Conservation (phyloP, 1,284 basidiomycete species). For the Xanthoconium separans region DNA sequence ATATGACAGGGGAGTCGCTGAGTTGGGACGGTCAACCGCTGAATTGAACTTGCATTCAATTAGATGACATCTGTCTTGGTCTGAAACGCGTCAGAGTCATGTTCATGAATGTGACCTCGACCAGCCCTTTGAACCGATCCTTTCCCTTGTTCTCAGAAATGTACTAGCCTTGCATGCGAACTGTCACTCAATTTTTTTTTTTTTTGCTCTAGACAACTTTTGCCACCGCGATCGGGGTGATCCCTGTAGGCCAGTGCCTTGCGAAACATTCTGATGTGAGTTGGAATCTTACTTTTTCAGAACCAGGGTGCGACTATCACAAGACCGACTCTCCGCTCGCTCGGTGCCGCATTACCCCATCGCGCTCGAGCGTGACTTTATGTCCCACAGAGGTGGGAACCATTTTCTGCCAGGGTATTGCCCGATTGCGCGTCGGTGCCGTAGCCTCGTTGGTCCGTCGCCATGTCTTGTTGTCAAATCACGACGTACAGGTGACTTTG, state of each 20-base stretch:
- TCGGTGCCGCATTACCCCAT: constrained; percentile 8
- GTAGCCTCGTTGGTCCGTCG: neutral
- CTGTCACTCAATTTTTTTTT: constrained; percentile 14
- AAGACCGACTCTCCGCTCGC: constrained; percentile 12
- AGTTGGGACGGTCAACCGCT: too few relatives aligned
- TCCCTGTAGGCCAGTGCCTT: constrained; percentile 8
- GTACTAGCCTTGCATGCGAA: neutral
- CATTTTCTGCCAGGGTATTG: too few relatives aligned
- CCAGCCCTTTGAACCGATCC: neutral
- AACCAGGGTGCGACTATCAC: neutral
- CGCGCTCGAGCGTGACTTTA: neutral
- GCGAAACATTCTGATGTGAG: constrained; percentile 1
- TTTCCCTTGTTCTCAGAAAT: constrained; percentile 4
- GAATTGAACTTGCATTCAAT: neutral
- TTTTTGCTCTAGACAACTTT: constrained; percentile 1
- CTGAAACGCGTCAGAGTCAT: constrained; percentile 12
- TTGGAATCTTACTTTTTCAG: neutral
- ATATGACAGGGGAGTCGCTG: too few relatives aligned
- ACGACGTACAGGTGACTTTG: neutral
- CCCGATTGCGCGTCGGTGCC: constrained; percentile 1
- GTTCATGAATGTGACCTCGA: neutral
- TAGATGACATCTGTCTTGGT: neutral
- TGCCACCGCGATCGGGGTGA: constrained; percentile 2
- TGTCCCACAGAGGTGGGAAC: constrained; percentile 29
- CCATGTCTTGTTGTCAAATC: neutral